Evolutionary conservation across 805 yeast genomes (phyloP).

Genomic region (Candida ficus): DNA sequence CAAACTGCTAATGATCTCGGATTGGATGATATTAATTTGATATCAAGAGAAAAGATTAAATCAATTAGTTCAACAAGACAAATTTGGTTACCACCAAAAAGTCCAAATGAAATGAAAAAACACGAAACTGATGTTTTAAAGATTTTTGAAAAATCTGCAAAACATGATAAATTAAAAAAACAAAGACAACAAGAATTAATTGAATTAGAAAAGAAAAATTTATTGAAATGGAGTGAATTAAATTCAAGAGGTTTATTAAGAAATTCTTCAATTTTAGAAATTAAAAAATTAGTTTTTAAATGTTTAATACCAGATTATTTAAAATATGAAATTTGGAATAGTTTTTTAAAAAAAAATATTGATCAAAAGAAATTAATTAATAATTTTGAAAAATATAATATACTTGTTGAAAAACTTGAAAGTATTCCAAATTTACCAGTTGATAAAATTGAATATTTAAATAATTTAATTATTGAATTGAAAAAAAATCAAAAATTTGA

Average conservation of each 20-base stretch:
- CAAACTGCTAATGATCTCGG: conserved; percentile 34
- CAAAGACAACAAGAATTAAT: conserved; percentile 2
- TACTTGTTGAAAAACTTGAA: conserved; percentile 19
- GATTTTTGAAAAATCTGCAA: conserved; percentile 27
- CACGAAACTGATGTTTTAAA: conserved; percentile 51
- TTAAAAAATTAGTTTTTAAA: conserved; percentile 20
- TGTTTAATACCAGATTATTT: conserved; percentile 20
- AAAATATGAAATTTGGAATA: conserved; percentile 19
- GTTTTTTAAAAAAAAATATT: conserved; percentile 8
- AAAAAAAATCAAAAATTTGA: conserved; percentile 14
- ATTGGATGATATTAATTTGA: conserved; percentile 54
- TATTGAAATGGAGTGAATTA: conserved; percentile 20
- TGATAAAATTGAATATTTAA: conserved; percentile 22
- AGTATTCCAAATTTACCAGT: conserved; percentile 8
- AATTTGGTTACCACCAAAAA: conserved; percentile 64
- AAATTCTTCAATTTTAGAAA: conserved; percentile 14
- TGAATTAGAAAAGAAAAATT: conserved; percentile 12
- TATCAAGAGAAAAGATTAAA: conserved; percentile 35
- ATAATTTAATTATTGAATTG: conserved; percentile 13
- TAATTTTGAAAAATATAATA: conserved; percentile 34
- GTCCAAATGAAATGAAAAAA: conserved; percentile 43
- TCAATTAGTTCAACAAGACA: conserved; percentile 54
- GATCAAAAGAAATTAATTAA: conserved; percentile 10
- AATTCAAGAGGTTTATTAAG: conserved; percentile 11
- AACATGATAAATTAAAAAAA: conserved; percentile 13